Evolutionary conservation across 257 asterid genomes (phyloP).

Genomic region (Primulina eburnea): DNA sequence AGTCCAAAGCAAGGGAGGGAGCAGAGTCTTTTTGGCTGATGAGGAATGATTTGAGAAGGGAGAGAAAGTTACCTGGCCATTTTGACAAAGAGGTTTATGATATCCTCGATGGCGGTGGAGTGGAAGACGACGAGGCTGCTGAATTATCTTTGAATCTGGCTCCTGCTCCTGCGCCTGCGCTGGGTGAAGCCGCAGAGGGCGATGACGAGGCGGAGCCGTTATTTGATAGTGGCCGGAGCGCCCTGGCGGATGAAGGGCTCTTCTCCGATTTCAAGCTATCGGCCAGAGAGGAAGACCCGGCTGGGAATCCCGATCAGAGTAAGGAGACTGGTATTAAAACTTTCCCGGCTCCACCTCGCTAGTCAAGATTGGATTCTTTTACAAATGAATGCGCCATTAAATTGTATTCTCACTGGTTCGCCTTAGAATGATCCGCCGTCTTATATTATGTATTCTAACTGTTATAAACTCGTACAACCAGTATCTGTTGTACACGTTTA

Average conservation of each 20-base stretch:
- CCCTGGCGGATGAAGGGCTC: conserved; percentile 66
- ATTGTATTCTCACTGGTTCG: background rate
- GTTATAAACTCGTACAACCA: background rate
- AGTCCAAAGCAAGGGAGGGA: conserved; percentile 47
- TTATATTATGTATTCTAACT: background rate
- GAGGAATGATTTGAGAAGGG: conserved; percentile 91
- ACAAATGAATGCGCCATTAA: background rate
- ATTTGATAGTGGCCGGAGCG: conserved; percentile 81
- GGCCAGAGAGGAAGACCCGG: conserved; percentile 42
- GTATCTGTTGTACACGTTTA: background rate
- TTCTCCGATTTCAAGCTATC: conserved; percentile 85
- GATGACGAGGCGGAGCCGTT: conserved; percentile 48
- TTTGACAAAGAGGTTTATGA: conserved; percentile 89
- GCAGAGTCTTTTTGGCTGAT: conserved; percentile 88
- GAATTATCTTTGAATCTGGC: conserved; percentile 53
- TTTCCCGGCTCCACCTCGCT: conserved; percentile 50
- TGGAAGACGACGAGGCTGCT: conserved; percentile 27
- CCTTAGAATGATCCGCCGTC: background rate
- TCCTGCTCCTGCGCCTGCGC: conserved; percentile 35
- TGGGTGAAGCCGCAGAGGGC: conserved; percentile 19
- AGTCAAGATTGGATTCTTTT: background rate
- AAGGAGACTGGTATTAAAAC: conserved; percentile 34
- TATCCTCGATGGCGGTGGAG: conserved; percentile 58
- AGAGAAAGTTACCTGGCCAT: conserved; percentile 81
- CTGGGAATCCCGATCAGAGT: conserved; percentile 34